Base-by-base conservation (phyloP, 805 yeast genomes). In the Wickerhamomyces silvicola region DNA sequence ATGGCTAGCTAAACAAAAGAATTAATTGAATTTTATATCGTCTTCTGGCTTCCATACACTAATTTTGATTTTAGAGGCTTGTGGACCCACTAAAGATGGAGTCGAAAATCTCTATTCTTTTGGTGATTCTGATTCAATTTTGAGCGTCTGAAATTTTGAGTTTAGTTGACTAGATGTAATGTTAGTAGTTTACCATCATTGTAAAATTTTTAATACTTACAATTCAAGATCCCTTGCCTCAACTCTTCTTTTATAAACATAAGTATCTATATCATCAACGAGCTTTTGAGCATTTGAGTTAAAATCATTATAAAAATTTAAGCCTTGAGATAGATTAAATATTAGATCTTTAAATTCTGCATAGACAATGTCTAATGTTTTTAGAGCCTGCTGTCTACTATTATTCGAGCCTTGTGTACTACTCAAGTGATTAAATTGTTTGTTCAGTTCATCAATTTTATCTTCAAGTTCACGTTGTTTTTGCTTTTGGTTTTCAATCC, bases 281-380 rank as follows among this genome's bases (percentile, higher is more conserved):
- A 77, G 66, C 3, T 45, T 54, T 18, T 61, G 57, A 6, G 73
- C 66, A 32, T 70, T 70, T 7, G 53, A 54, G 19, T 68, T 57
- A 38, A 84, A 71, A 32, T 78, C 81, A 23, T 65, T 65, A 58
- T 88, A 88, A 50, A 87, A 87, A 33, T 68, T 66, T 0, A 72
- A 46, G 0, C 95, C 96, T 44, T 81, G 82, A 19, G 68, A 68
- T 18, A 85, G 52, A 48, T 83, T 81, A 5, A 65, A 59, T 12
- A 68, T 54, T 3, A 84, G 64, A 44, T 81, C 84, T 18, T 66
- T 54, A 45, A 37, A 50, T 16, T 45, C 35, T 6, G 29, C 26
- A 30, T 43, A 52, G 2, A 33, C 47, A 1, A 36, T 21, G 8
- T 47, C 81, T 18, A 81, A 52, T 2, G 54, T 57, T 33, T 72